Conservation (phyloP, 306 rosid genomes). For the Fagus crenata region DNA sequence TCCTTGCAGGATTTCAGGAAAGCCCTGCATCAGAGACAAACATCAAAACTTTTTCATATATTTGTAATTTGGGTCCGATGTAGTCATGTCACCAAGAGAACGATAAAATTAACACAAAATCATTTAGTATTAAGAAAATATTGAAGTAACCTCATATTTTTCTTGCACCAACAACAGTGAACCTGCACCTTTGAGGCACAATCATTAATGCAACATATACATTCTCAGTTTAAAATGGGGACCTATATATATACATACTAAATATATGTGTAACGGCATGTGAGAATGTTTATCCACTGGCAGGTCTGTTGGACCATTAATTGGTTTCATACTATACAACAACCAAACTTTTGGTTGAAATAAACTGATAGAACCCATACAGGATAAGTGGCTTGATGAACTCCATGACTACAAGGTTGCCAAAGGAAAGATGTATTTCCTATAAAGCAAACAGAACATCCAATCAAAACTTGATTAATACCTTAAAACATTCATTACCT, state of each 20-base stretch:
- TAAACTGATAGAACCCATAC: conserved; percentile 1
- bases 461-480: conserved; percentile 6
- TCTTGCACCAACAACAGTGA: not conserved
- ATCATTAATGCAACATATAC: not conserved
- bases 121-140: not conserved
- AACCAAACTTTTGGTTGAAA: not conserved
- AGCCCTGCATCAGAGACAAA: conserved; percentile 52
- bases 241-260: not conserved
- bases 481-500: conserved; percentile 44
- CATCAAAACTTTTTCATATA: not conserved
- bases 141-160: not conserved
- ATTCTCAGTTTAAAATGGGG: not conserved
- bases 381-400: not conserved
- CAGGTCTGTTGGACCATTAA: not conserved
- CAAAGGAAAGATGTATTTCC: not conserved
- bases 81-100: not conserved
- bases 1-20: conserved; percentile 77
- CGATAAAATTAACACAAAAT: not conserved
- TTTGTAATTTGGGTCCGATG: not conserved
- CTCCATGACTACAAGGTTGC: not conserved
- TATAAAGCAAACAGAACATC: not conserved
- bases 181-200: not conserved
- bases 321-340: not conserved
- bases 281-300: not conserved
- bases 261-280: not conserved